Percentiles rank a stretch among this genome's conserved stretches.
Evolutionary conservation across 2,329 filamentous ascomycete genomes (phyloP).

Genomic region (Colletotrichum musicola): DNA sequence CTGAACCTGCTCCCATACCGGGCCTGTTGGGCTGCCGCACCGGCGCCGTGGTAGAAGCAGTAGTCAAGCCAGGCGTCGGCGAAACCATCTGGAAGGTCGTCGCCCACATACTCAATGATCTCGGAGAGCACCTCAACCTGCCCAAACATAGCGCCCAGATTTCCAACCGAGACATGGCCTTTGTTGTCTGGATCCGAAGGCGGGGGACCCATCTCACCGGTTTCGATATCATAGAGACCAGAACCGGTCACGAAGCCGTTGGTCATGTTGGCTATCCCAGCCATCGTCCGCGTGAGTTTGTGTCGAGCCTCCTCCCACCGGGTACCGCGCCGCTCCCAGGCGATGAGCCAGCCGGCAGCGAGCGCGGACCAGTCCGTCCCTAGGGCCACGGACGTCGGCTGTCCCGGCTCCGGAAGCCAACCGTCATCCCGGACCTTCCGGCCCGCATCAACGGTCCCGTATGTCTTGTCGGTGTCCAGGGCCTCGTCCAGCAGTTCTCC

Average conservation of each 20-base stretch:
- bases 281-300: conserved; percentile 63
- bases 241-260: conserved; percentile 71
- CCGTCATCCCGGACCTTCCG: conserved; percentile 69
- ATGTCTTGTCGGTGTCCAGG: conserved; percentile 66
- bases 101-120: neutral
- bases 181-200: conserved; percentile 64
- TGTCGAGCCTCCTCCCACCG: conserved; percentile 64
- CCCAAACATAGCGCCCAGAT: conserved; percentile 70
- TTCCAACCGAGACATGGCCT: conserved; percentile 64
- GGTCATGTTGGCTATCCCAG: conserved; percentile 65
- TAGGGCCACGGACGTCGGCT: conserved; percentile 60
- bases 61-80: neutral
- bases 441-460: conserved; percentile 65
- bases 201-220: conserved; percentile 64
- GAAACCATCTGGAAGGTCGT: neutral
- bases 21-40: neutral
- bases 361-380: conserved; percentile 71
- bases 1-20: neutral
- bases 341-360: conserved; percentile 68
- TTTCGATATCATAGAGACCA: conserved; percentile 62
- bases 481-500: conserved; percentile 66
- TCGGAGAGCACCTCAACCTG: conserved; percentile 69
- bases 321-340: conserved; percentile 68
- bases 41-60: neutral
- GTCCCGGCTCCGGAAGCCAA: conserved; percentile 56